Evolutionary conservation across 2,329 filamentous ascomycete species (phyloP), one percentile per base, ranked within the genome.

Genomic region (Xylaria sp.): DNA sequence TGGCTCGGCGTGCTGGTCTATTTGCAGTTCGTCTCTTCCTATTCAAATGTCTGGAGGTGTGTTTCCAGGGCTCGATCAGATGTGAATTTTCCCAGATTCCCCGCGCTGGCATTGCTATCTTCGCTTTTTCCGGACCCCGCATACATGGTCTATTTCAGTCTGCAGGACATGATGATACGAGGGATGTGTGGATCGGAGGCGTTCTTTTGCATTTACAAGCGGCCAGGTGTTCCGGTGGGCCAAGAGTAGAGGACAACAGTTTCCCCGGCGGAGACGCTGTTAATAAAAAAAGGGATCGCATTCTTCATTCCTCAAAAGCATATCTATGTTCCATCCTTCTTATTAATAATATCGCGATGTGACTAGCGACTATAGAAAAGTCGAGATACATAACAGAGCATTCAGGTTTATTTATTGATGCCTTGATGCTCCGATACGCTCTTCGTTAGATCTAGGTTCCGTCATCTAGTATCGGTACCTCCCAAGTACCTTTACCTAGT

Each of bases 141-240:
- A 50, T 66, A 9, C 48, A 48, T 32, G 18, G 57, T 63, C 45
- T 64, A 25, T 65, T 65, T 57, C 55, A 32, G 68, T 56, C 58
- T 53, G 25, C 55, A 60, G 39, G 58, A 69, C 55, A 67, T 34
- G 69, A 69, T 59, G 65, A 69, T 62, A 72, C 60, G 66, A 71
- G 62, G 52, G 64, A 68, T 64, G 66, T 28, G 62, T 64, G n/a
- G 55, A 63, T 63, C 60, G 63, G 55, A 45, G 63, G 62, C 56
- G 55, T 63, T 70, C 30, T 63, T 67, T 59, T 66, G 70, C 70
- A 72, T 72, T 72, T 70, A 63, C 70, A 70, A 36, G 46, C 55
- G 65, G 34, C 45, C 45, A 52, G 62, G 65, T 63, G 67, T 65
- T 67, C 25, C 60, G 60, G 57, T 53, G 59, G 59, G 48, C 36